Base-by-base conservation (phyloP, 257 asterid genomes). In the Solanum arcanum region DNA sequence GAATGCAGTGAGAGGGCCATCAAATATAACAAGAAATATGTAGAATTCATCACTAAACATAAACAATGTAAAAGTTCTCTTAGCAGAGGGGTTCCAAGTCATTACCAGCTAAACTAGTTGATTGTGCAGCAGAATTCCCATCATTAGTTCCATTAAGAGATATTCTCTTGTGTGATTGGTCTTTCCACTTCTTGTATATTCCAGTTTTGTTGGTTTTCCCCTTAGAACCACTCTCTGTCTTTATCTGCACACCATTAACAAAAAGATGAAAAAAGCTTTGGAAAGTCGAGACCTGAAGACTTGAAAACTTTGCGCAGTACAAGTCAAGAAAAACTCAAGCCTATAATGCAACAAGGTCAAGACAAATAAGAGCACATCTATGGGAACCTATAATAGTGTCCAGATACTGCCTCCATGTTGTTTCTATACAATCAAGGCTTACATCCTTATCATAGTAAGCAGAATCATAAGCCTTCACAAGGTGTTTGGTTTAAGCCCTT, bases 151-250 rank as follows among this genome's bases (percentile, higher is more conserved):
- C 96, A 88, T 87, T 88, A 72, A 93, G 89, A 18, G 95, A 94
- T 47, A 97, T 93, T 88, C 88, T 90, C 86, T 76, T 92, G 91
- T 97, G 98, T 10, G 97, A 90, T 49, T 81, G 92, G 84, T 93
- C 95, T 89, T 93, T 93, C 99, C 99, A 97, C 88, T 86, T 94
- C 92, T 93, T 92, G 94, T 97, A 97, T 82, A 95, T 94, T 86
- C 98, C 99, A 21, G 92, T 93, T 89, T 93, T 97, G 90, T 89
- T 91, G 80, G 94, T 90, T 76, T 87, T 95, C 87, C 85, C 74
- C 92, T 93, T 95, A 23, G 95, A 93, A 60, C 99, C 99, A 37
- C 97, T 93, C 95, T 97, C 99, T 14, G 95, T 93, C 92, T 94
- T 95, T 75, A 95, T 92, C 99, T 97, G 91, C 90, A 90, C 73